Base-by-base conservation (phyloP, 352 stramenopile genomes). In the Phytopythium oedochilum region DNA sequence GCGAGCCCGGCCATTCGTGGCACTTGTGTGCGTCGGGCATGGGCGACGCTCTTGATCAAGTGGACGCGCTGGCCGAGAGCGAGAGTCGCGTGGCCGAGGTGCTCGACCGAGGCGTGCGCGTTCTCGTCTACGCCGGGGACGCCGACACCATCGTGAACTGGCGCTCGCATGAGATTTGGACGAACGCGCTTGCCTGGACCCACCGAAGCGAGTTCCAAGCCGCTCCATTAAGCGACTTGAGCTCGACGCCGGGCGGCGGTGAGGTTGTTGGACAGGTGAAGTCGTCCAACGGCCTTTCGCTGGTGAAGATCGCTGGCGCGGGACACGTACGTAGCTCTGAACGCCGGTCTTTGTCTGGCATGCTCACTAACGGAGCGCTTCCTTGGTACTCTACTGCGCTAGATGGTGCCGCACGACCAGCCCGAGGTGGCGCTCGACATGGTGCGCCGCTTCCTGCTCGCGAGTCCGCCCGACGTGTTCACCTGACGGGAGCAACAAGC, bases 391-490 rank as follows among this genome's bases (percentile, higher is more conserved):
- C n/a, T n/a, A 4, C 35, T 34, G 8, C 55, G 48, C 63, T 64
- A 92, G 83, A 92, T 92, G 83, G 81, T 92, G 28, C 77, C 81
- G 40, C 75, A 76, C 28, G 81, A 92, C 57, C 79, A 94, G 55
- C 83, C 83, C 3, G 59, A 61, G 2, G 61, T 67, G 2, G 53
- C 75, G 12, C 70, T 75, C 25, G 70, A 81, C 1, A 63, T 92
- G 35, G 54, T 89, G 12, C 71, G 61, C 7, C 56, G 46, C 35
- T 92, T 92, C 50, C 42, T 86, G 4, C 55, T 25, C 20, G 23
- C n/a, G 8, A 7, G 71, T 23, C 53, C 35, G 2, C 38, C 20
- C 4, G 39, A 43, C 23, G 52, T 77, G 36, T 88, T 90, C 55
- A 78, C 55, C 28, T 82, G 63, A 42, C 36, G 0, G 14, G 14